phyloP scores from a whole-genome alignment of 129 eudicot species.

The Centaurea solstitialis region DNA sequence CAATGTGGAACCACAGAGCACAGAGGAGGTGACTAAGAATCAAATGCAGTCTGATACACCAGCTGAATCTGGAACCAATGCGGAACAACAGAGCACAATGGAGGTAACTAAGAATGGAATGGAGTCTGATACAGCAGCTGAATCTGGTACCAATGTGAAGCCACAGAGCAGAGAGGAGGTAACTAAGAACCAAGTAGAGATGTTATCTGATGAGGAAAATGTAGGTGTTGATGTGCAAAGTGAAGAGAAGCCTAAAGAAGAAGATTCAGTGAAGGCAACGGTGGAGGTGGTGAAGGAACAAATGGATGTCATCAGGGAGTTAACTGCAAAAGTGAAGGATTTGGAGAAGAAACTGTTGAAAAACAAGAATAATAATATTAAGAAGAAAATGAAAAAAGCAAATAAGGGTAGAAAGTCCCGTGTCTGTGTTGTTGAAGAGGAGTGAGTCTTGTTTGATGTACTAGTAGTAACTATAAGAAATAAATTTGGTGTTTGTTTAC shows the following conservation, averaged over 20 bases:
- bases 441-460: neutral
- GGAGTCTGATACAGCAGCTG: neutral
- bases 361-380: constrained; percentile 41
- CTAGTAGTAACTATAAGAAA: neutral
- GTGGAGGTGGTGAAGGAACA: constrained; percentile 66
- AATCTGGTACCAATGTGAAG: neutral
- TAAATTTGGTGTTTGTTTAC: too few species aligned
- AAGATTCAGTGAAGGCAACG: constrained; percentile 44
- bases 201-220: constrained; percentile 34
- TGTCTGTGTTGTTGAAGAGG: neutral
- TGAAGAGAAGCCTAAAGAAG: too few species aligned
- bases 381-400: constrained; percentile 29
- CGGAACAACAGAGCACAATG: too few species aligned
- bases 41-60: too few species aligned
- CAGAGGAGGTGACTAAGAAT: too few species aligned
- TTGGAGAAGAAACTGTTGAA: constrained; percentile 62
- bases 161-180: neutral
- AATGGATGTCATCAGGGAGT: constrained; percentile 50
- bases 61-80: neutral
- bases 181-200: neutral
- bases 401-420: neutral
- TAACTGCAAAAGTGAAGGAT: constrained; percentile 58
- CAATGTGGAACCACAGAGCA: too few species aligned
- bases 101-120: too few species aligned
- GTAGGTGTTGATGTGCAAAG: too few species aligned